Evolutionary conservation across 2,329 filamentous ascomycete genomes (phyloP), one percentile per base, ranked within the genome.

Genomic region (Dichotomopilus funicola): DNA sequence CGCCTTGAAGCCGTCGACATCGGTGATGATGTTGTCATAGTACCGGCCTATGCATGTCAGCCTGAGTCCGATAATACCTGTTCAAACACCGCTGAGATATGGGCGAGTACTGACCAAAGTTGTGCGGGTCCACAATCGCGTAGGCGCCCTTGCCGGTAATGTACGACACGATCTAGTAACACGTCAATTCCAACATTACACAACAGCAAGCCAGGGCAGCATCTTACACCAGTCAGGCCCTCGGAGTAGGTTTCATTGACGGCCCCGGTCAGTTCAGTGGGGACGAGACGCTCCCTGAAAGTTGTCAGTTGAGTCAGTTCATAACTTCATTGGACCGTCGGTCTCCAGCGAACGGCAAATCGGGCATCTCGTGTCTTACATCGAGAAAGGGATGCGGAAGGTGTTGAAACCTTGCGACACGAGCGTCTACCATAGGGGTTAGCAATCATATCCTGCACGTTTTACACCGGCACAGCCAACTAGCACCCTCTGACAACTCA

Each of bases 371-470:
- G 19, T 19, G 5, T 36, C 67, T 59, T 65, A 76, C 80, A 84
- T 83, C 66, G 78, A 72, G 57, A 80, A 73, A 52, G 81, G 78
- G 51, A 82, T 67, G 31, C 80, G 78, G 72, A 83, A 82, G 40
- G 75, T 77, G 64, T 82, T 83, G 70, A 79, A 78, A 3, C 81
- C 81, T 45, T 76, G 66, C 43, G 65, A 66, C 38, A 75, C 73
- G 53, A 83, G 71, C 9, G 74, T 78, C 71, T 80, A 62, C n/a
- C 3, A 3, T 27, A 6, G n/a, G 8, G 36, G 38, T 50, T 34
- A 48, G 19, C 19, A 27, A 27, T 27, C 19, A 27, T 27, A 27
- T 27, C 19, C 19, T 2, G 19, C 19, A 27, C 19, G 19, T 27
- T 27, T 27, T 27, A 27, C 19, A 27, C 19, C 19, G 19, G 19